Conservation (phyloP, 1,284 basidiomycete genomes). For the Pholiota adiposa region DNA sequence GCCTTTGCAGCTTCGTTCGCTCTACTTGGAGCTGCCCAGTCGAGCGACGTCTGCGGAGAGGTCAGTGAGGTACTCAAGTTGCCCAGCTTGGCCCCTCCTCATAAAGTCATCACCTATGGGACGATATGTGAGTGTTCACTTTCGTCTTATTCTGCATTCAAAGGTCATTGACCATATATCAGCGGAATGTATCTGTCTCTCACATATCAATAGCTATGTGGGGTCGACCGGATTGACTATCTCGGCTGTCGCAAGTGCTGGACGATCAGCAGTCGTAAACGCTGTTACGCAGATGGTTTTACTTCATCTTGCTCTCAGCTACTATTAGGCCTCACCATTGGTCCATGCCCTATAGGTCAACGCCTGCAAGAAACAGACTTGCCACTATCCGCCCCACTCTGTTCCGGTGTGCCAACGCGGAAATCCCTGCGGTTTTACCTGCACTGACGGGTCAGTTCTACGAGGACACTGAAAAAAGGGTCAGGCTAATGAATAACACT, state of each 20-base stretch:
- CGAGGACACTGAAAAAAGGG: no score
- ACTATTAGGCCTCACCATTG: neutral
- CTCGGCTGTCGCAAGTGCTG: slow-evolving; percentile 35
- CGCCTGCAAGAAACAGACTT: slow-evolving; percentile 33
- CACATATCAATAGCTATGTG: slow-evolving; percentile 38
- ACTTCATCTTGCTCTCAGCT: slow-evolving; percentile 1
- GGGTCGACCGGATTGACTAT: slow-evolving; percentile 33
- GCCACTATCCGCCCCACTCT: slow-evolving; percentile 47
- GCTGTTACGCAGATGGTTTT: slow-evolving; percentile 40
- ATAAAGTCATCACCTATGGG: slow-evolving; percentile 33
- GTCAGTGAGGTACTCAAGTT: slow-evolving; percentile 38
- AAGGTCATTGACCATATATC: neutral
- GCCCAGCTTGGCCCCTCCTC: slow-evolving; percentile 27
- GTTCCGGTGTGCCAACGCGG: slow-evolving; percentile 38
- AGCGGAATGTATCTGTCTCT: slow-evolving; percentile 47
- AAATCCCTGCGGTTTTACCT: slow-evolving; percentile 48
- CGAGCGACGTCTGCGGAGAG: slow-evolving; percentile 43
- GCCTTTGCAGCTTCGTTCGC: slow-evolving; percentile 14
- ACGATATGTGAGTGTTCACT: slow-evolving; percentile 32
- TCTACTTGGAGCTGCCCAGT: slow-evolving; percentile 6
- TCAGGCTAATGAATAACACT: no score
- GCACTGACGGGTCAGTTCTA: slow-evolving; percentile 44
- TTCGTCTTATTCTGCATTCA: neutral
- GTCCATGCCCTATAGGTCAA: slow-evolving; percentile 12
- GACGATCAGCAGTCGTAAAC: slow-evolving; percentile 31